Base-by-base conservation (phyloP, 768 basidiomycete genomes). In the Antrodiella citrinella region DNA sequence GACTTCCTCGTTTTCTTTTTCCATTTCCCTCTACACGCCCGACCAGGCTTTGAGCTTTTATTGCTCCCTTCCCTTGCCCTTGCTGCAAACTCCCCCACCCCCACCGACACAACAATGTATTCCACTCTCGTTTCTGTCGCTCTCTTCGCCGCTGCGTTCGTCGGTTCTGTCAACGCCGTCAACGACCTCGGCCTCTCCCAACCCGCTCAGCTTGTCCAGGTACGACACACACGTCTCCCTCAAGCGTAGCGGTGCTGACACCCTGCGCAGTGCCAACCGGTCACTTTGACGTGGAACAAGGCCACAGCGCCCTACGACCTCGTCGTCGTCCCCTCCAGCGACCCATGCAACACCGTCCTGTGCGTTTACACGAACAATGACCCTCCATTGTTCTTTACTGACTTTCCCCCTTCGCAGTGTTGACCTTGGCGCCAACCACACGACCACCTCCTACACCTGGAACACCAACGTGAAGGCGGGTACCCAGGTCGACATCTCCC, bases 71-170 rank as follows among this genome's bases (percentile, higher is more conserved):
- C 59, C 41, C 55, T 56, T 50, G 54, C 49, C 57, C 47, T 35
- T n/a, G n/a, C n/a, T n/a, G n/a, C 54, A 43, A 54, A 53, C 54
- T 48, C 22, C 26, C 47, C 46, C 30, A 22, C 41, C 41, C 41
- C 41, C 41, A 7, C 41, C 21, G 10, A 43, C 5, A 54, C 56
- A 45, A 76, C 65, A 68, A 91, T 90, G 88, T 82, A 81, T 77
- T 70, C 79, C 72, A 86, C 88, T 69, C 68, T 90, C 86, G 47
- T 87, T 86, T 75, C 76, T 53, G 63, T 78, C 69, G 73, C 84
- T 60, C 78, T 89, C 81, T 68, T 88, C 71, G 66, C 75, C 61
- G 62, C 71, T 57, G 69, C 81, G 64, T 74, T 75, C 65, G 58
- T 78, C 60, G 71, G 62, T 54, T 69, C 69, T 61, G 81, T 71